A percentile compares a stretch with the other conserved stretches of the same genome.
Evolutionary conservation across 2,329 filamentous ascomycete genomes (phyloP).

Genomic region (Sporothrix brunneoviolacea): DNA sequence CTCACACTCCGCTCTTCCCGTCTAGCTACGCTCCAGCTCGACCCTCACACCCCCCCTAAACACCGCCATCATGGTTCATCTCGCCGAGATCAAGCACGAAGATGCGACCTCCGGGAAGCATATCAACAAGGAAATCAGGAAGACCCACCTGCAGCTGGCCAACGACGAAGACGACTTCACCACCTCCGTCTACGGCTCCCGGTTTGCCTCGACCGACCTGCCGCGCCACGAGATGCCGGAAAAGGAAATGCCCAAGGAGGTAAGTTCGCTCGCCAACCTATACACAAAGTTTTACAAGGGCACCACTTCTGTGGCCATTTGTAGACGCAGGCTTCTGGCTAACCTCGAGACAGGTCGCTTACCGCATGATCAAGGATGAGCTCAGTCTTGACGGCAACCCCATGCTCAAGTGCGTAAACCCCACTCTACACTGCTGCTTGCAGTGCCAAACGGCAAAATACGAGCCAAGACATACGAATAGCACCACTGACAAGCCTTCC

Average conservation of each 20-base stretch:
- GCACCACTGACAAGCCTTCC: constrained; percentile 3
- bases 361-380: constrained; percentile 94
- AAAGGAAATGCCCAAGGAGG: constrained; percentile 78
- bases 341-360: constrained; percentile 60
- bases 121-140: constrained; percentile 33
- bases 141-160: constrained; percentile 41
- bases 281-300: too few species aligned
- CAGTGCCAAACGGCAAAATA: too few species aligned
- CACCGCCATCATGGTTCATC: constrained; percentile 43
- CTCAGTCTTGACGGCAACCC: constrained; percentile 86
- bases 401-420: constrained; percentile 66
- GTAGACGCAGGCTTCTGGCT: too few species aligned
- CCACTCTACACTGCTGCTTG: neutral
- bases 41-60: neutral
- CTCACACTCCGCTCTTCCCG: neutral
- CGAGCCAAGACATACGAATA: too few species aligned
- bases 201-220: constrained; percentile 73
- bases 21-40: too few species aligned
- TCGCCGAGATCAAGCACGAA: constrained; percentile 35
- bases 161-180: constrained; percentile 55
- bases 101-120: constrained; percentile 22
- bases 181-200: constrained; percentile 80
- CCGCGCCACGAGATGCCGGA: constrained; percentile 76
- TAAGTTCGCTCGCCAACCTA: too few species aligned
- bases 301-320: too few species aligned